Conservation (phyloP, 257 asterid species). For the Prunella vulgaris region DNA sequence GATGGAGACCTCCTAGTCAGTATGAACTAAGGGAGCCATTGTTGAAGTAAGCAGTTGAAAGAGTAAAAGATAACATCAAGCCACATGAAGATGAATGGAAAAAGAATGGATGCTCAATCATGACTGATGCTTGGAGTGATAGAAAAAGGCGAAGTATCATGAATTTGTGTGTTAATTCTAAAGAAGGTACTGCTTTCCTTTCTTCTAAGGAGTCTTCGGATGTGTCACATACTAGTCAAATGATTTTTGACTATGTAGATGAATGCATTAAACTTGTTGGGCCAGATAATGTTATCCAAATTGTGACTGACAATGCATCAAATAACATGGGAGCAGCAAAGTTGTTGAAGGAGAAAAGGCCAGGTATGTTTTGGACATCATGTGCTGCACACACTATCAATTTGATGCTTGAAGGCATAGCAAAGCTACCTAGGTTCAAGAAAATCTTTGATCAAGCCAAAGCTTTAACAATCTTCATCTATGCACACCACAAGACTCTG, state of each 20-base stretch:
- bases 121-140: slow-evolving; percentile 3
- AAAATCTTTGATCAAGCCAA: background rate
- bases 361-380: background rate
- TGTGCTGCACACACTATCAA: background rate
- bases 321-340: background rate
- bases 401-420: background rate
- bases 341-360: background rate
- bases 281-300: background rate
- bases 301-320: background rate
- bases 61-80: background rate
- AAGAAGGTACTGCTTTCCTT: background rate
- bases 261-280: background rate
- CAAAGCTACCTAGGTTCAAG: background rate
- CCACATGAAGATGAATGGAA: slow-evolving; percentile 6
- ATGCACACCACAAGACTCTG: background rate
- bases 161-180: background rate
- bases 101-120: background rate
- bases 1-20: background rate
- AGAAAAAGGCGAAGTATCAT: background rate
- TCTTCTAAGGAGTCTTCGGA: background rate
- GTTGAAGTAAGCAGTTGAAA: background rate
- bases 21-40: background rate
- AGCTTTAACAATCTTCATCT: background rate
- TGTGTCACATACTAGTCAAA: background rate
- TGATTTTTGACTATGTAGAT: background rate